Conservation (phyloP, 1,284 basidiomycete species). For the Fomitopsis schrenkii region DNA sequence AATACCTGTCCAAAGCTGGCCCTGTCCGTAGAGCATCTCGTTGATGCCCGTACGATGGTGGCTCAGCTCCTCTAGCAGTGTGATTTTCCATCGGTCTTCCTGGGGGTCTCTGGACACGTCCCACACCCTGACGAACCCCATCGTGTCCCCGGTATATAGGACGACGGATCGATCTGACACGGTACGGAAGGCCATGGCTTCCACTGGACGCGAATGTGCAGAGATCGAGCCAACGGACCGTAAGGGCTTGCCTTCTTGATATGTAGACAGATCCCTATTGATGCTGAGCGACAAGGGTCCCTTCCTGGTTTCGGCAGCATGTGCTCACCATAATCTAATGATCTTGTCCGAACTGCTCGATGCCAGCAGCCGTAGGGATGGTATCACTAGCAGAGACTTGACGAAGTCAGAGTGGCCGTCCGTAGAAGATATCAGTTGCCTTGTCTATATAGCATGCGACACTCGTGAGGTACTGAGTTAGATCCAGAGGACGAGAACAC, state of each 20-base stretch:
- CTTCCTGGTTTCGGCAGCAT: background rate
- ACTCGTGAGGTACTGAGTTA: too few species aligned
- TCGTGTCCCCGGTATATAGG: conserved; percentile 81
- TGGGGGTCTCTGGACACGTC: conserved; percentile 42
- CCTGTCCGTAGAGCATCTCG: conserved; percentile 60
- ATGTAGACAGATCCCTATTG: conserved; percentile 57
- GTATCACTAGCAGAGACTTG: conserved; percentile 73
- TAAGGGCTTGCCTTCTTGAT: conserved; percentile 41
- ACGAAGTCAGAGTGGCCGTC: conserved; percentile 86
- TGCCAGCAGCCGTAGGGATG: conserved; percentile 62
- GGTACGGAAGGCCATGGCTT: conserved; percentile 51
- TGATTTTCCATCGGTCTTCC: conserved; percentile 48
- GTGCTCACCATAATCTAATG: conserved; percentile 76
- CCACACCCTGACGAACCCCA: conserved; percentile 82
- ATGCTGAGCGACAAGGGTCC: background rate
- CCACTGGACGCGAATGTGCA: conserved; percentile 69
- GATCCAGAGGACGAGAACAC: conserved; percentile 14
- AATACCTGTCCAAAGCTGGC: conserved; percentile 81
- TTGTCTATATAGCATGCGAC: conserved; percentile 47
- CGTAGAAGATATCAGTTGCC: conserved; percentile 62
- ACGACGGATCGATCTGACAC: conserved; percentile 41
- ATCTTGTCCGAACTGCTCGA: conserved; percentile 92
- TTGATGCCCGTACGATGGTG: conserved; percentile 81
- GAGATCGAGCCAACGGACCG: conserved; percentile 60
- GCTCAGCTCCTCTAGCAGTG: conserved; percentile 53